Evolutionary conservation across 208 protist genomes (phyloP), one percentile per base, ranked within the genome.

Genomic region (Naegleria fowleri): DNA sequence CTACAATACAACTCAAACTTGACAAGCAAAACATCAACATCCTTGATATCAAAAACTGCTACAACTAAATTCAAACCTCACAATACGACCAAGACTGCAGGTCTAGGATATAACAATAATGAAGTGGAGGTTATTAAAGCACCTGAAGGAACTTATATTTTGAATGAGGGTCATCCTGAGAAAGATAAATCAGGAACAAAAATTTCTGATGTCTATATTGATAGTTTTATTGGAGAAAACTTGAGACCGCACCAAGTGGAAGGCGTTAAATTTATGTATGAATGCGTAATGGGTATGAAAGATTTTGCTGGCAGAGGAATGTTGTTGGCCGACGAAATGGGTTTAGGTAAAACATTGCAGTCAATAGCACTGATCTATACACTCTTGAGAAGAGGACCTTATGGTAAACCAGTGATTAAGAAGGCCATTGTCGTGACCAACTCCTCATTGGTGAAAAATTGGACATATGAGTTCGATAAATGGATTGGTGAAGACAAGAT

Each of bases 211-310:
- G 91, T 92, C 4, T 85, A 76, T 13, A 85, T 93, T 86, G 90
- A 91, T 90, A 48, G 2, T n/a, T 41, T 38, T 55, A 33, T 93
- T 11, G 15, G 38, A 67, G 3, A 84, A 90, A 22, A n/a, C 91
- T 94, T 98, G 6, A 95, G 96, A 48, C 96, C 95, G 15, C 96
- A 98, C 93, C 97, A 98, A 92, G 89, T 94, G 36, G 93, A 94
- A 59, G 97, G 97, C 87, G 96, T 98, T 15, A 94, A 96, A 91
- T 98, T 98, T 92, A 92, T 98, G 76, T 98, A 96, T 92, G 96
- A 98, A 91, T 98, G 96, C 92, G 96, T 98, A 75, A 97, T 94
- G 33, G 97, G 96, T 3, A 93, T 96, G 5, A 43, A 33, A 59
- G 19, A 90, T 39, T 92, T 90, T 79, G 33, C 1, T 41, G 88